These are phyloP conservation scores for Conoideocrella luteorostrata DNA, from an alignment of 2,329 filamentous ascomycete species.

Conservation along the genomic window DNA sequence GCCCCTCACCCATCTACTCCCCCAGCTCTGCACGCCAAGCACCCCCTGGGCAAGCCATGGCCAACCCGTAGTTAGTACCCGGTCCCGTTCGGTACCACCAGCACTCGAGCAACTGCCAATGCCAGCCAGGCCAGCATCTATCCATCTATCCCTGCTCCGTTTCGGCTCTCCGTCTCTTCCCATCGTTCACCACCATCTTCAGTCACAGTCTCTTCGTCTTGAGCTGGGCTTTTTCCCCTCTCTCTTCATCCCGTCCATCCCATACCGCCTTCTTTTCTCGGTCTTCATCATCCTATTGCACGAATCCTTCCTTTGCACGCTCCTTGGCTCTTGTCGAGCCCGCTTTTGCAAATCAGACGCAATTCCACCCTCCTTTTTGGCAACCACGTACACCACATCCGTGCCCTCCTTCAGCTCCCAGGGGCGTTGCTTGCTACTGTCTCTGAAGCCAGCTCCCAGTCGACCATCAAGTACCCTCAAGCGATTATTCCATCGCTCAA, in stretches of 20 bases:
- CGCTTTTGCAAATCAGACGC: conserved; percentile 18
- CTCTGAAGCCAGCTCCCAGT: conserved; percentile 12
- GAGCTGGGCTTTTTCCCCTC: conserved; percentile 26
- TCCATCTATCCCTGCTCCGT: not conserved
- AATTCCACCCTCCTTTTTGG: conserved; percentile 31
- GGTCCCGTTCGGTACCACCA: too few relatives aligned
- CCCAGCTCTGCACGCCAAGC: not conserved
- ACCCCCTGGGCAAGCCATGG: not conserved
- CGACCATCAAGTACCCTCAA: not conserved
- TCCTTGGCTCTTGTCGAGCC: conserved; percentile 31
- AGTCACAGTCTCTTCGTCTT: conserved; percentile 19
- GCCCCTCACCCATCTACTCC: too few relatives aligned
- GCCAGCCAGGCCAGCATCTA: not conserved
- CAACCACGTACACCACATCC: conserved; percentile 20
- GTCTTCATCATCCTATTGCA: conserved; percentile 28
- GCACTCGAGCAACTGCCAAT: not conserved
- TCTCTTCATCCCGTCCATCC: conserved; percentile 32
- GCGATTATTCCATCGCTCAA: not conserved
- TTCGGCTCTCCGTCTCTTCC: conserved; percentile 8
- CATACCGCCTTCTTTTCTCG: conserved; percentile 36
- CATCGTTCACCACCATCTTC: conserved; percentile 18
- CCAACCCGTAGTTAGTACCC: too few relatives aligned
- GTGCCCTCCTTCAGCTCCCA: conserved; percentile 7
- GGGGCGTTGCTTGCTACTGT: conserved; percentile 13
- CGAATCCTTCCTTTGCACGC: conserved; percentile 27